phyloP scores from a whole-genome alignment of 106 monocot species.

The Dioscorea dumetorum region DNA sequence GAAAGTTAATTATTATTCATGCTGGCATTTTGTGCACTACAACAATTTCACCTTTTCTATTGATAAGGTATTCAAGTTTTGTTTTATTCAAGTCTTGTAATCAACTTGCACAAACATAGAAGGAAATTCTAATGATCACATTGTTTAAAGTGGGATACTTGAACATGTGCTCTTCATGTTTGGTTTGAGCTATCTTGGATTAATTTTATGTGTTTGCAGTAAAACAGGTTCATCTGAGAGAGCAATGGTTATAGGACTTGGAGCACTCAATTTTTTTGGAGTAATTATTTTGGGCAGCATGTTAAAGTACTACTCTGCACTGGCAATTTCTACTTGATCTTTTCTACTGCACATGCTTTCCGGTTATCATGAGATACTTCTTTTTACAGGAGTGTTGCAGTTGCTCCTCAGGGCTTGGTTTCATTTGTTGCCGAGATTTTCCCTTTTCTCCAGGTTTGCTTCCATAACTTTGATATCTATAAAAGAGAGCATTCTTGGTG shows the following conservation, averaged over 20 bases:
- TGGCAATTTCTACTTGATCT: not conserved
- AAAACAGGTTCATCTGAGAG: slow-evolving; percentile 65
- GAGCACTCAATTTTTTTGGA: slow-evolving; percentile 92
- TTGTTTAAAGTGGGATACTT: too few relatives aligned
- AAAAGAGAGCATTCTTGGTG: too few relatives aligned
- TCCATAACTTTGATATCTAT: not conserved
- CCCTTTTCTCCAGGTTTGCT: slow-evolving; percentile 83
- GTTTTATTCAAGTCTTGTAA: too few relatives aligned
- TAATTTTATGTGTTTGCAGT: slow-evolving; percentile 32
- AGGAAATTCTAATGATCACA: too few relatives aligned
- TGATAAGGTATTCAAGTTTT: too few relatives aligned
- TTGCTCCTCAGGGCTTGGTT: slow-evolving; percentile 57
- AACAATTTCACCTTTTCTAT: too few relatives aligned
- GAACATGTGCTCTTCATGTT: too few relatives aligned
- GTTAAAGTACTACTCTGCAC: slow-evolving; percentile 50
- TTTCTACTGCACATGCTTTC: slow-evolving; percentile 5
- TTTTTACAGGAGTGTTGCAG: slow-evolving; percentile 43
- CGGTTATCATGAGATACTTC: slow-evolving; percentile 2
- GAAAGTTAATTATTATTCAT: too few relatives aligned
- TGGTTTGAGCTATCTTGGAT: too few relatives aligned
- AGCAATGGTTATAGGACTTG: slow-evolving; percentile 87
- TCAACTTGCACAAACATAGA: too few relatives aligned
- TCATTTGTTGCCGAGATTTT: slow-evolving; percentile 86
- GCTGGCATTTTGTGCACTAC: too few relatives aligned
- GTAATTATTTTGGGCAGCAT: slow-evolving; percentile 73